phyloP scores from a whole-genome alignment of 2,329 filamentous ascomycete genomes.

The Apiospora aurea region DNA sequence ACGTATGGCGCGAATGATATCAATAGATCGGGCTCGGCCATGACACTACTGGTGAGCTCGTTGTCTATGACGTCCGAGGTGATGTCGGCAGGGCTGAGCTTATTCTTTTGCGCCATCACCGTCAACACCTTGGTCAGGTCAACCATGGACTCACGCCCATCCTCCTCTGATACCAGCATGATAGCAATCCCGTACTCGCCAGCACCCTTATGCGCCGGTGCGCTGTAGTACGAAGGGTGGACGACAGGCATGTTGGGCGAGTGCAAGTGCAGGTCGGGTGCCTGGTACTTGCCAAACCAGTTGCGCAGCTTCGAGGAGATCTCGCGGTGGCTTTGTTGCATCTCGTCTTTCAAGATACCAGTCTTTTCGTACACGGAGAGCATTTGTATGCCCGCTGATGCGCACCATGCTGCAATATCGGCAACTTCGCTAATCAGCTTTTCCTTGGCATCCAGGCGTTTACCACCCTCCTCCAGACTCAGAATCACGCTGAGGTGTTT shows the following conservation, averaged over 20 bases:
- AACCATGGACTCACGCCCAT: conserved; percentile 91
- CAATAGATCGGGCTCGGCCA: conserved; percentile 88
- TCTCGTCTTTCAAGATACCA: conserved; percentile 87
- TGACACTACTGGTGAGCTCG: conserved; percentile 80
- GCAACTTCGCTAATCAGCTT: conserved; percentile 88
- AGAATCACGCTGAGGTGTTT: conserved; percentile 89
- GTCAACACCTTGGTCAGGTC: conserved; percentile 93
- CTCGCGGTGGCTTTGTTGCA: conserved; percentile 82
- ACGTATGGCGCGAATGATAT: conserved; percentile 86
- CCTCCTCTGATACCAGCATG: conserved; percentile 84
- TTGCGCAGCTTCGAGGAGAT: conserved; percentile 81
- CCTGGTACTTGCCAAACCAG: conserved; percentile 81
- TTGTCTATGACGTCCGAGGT: conserved; percentile 86
- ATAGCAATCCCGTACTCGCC: conserved; percentile 59
- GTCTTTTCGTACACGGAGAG: conserved; percentile 92
- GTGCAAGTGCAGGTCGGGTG: conserved; percentile 68
- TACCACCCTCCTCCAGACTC: conserved; percentile 72
- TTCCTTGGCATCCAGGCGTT: conserved; percentile 78
- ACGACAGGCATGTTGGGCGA: conserved; percentile 44
- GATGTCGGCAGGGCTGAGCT: conserved; percentile 83
- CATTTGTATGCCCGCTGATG: conserved; percentile 84
- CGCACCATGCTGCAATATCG: conserved; percentile 92
- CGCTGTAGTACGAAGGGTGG: conserved; percentile 34
- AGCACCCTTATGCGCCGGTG: conserved; percentile 27
- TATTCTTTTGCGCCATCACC: conserved; percentile 92